Percentiles rank a stretch among this genome's conserved stretches.
phyloP scores from a whole-genome alignment of 805 yeast species.

The Zygoascus tannicola region DNA sequence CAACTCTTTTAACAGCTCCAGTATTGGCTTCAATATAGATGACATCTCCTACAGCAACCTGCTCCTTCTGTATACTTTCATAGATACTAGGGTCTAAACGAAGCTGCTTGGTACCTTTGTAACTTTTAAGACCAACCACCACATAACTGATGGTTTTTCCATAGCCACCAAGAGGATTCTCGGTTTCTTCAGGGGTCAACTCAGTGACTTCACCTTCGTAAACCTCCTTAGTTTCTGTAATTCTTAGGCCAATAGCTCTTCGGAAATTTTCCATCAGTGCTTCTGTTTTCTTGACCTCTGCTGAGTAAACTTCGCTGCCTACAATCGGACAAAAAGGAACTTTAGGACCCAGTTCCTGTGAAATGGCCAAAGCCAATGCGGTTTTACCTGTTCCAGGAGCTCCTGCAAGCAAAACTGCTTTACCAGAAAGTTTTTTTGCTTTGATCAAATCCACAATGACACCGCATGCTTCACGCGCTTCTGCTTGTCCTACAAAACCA shows the following conservation, averaged over 20 bases:
- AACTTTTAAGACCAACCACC: slow-evolving; percentile 84
- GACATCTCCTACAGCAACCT: slow-evolving; percentile 92
- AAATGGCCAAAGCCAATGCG: slow-evolving; percentile 89
- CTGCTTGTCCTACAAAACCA: slow-evolving; percentile 73
- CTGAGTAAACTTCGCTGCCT: slow-evolving; percentile 86
- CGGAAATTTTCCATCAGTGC: slow-evolving; percentile 94
- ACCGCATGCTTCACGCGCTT: slow-evolving; percentile 79
- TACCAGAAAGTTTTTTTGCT: slow-evolving; percentile 86
- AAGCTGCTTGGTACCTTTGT: slow-evolving; percentile 80
- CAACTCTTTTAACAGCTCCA: slow-evolving; percentile 94
- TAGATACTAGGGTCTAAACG: slow-evolving; percentile 89
- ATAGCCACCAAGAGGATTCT: slow-evolving; percentile 94
- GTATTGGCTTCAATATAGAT: slow-evolving; percentile 95
- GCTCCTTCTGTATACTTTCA: slow-evolving; percentile 89
- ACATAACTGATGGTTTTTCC: slow-evolving; percentile 96
- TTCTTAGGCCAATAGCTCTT: slow-evolving; percentile 90
- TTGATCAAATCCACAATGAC: slow-evolving; percentile 88
- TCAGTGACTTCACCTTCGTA: slow-evolving; percentile 98
- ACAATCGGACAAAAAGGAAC: slow-evolving; percentile 98
- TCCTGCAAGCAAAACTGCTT: slow-evolving; percentile 92
- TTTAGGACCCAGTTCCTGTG: slow-evolving; percentile 93
- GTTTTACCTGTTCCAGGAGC: slow-evolving; percentile 99
- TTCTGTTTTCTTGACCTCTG: slow-evolving; percentile 96
- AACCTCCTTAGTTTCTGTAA: slow-evolving; percentile 94
- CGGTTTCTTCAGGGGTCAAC: slow-evolving; percentile 90